Evolutionary conservation across 1,139 yeast genomes (phyloP), one percentile per base, ranked within the genome.

Genomic region (Scheffersomyces stambukii): DNA sequence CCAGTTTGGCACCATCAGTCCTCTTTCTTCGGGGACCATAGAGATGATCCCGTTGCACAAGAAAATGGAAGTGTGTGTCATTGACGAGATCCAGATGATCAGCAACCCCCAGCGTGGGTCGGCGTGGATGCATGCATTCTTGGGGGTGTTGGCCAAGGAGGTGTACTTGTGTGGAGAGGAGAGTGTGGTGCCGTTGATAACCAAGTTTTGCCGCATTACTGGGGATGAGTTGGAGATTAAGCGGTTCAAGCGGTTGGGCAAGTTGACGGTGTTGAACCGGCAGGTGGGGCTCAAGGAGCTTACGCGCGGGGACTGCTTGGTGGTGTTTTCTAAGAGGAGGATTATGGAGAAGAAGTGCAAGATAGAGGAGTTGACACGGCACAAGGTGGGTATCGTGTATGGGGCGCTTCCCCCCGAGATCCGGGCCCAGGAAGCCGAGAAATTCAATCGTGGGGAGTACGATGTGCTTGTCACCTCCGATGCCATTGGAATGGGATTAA

Each of bases 391-490:
- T 1, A 89, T 93, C 3, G 80, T 93, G 20, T 91, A 91, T 48
- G 99, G 99, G 10, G 93, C 95, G 0, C 63, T 93, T 27, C 99
- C 99, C 0, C 96, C 98, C 0, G 98, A 91, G 54, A 86, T 93
- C 1, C 70, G 98, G 42, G 75, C 89, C 2, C 75, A 77, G 40
- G 96, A 91, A 48, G 96, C 97, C 0, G 57, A 64, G 19, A 65
- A 75, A 23, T 91, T 91, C 53, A 91, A 91, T 46, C 59, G 53
- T 13, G 93, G 93, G 3, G 71, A 73, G 25, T 81, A 77, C 39
- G 93, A 89, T 45, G 71, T 83, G 13, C 61, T 91, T 25, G 85
- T 91, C 4, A 97, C 98, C 0, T 84, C 96, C 1, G 98, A 91
- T 60, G 99, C 99, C 0, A 77, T 91, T 35, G 98, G 98, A 2